Evolutionary conservation across 1,139 yeast genomes (phyloP).

Genomic region (Scheffersomyces lignicola): DNA sequence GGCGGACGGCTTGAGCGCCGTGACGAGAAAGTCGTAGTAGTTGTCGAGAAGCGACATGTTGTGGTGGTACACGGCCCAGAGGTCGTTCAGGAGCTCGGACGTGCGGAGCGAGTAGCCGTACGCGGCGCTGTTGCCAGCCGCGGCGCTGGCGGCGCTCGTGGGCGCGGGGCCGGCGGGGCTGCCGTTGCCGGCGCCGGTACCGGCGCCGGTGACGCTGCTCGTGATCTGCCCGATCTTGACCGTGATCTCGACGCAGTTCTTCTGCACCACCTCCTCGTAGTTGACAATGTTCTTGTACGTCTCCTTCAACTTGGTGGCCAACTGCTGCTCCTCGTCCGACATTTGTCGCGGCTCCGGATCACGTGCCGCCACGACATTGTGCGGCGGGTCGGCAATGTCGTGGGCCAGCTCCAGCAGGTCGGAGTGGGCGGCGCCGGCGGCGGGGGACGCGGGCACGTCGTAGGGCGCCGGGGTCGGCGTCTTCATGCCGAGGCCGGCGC

Average conservation of each 20-base stretch:
- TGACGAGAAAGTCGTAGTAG: constrained; percentile 67
- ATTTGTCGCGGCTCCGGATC: constrained; percentile 40
- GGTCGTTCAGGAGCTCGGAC: constrained; percentile 57
- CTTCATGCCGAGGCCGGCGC: constrained; percentile 22
- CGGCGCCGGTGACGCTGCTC: too few relatives aligned
- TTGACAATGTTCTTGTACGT: constrained; percentile 69
- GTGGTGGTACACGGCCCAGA: constrained; percentile 72
- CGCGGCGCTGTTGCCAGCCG: constrained; percentile 15
- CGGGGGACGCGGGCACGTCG: constrained; percentile 45
- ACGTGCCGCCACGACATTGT: too few relatives aligned
- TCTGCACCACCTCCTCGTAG: constrained; percentile 68
- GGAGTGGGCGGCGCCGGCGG: constrained; percentile 5
- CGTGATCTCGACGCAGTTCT: constrained; percentile 59
- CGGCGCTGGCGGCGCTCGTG: neutral
- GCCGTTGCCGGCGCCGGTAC: too few relatives aligned
- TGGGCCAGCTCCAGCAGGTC: constrained; percentile 5
- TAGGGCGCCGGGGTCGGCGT: constrained; percentile 47
- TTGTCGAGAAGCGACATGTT: constrained; percentile 65
- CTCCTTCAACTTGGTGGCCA: constrained; percentile 70
- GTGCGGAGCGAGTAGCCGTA: constrained; percentile 30
- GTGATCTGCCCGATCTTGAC: constrained; percentile 50
- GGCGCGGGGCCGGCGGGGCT: constrained; percentile 4
- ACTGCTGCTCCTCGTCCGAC: constrained; percentile 67
- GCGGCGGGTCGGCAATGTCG: too few relatives aligned
- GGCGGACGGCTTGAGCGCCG: constrained; percentile 64